A percentile compares a stretch with the other conserved stretches of the same genome.
Evolutionary conservation across 2,329 filamentous ascomycete species (phyloP).

Genomic region (Trichoderma sp.): DNA sequence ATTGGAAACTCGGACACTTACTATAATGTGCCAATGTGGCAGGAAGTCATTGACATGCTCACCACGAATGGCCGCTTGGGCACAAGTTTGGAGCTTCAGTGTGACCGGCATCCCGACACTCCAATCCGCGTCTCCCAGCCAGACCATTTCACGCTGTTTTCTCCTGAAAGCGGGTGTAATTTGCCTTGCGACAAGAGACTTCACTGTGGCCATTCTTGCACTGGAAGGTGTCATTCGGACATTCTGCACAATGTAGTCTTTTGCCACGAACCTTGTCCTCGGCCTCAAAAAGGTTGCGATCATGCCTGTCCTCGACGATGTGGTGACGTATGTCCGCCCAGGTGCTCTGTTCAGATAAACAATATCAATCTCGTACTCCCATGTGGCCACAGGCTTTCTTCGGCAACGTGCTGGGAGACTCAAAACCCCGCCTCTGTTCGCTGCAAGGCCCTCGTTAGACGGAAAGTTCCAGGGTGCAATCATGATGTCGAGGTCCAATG

Average conservation of each 20-base stretch:
- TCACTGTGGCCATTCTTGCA: conserved; percentile 49
- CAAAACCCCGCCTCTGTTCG: conserved; percentile 46
- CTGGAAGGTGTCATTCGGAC: conserved; percentile 47
- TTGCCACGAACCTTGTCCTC: conserved; percentile 46
- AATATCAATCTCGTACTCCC: conserved; percentile 33
- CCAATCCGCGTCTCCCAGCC: conserved; percentile 50
- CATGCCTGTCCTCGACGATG: conserved; percentile 46
- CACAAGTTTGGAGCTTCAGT: conserved; percentile 51
- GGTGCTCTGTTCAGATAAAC: conserved; percentile 37
- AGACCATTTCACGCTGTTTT: conserved; percentile 54
- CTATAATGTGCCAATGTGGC: conserved; percentile 61
- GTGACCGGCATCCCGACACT: conserved; percentile 57
- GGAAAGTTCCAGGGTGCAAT: conserved; percentile 51
- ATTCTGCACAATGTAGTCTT: conserved; percentile 45
- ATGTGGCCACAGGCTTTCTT: conserved; percentile 42
- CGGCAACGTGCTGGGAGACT: conserved; percentile 38
- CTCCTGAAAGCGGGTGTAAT: conserved; percentile 63
- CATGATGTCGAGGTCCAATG: conserved; percentile 55
- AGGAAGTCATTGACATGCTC: conserved; percentile 54
- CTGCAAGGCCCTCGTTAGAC: conserved; percentile 49
- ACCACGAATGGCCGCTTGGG: conserved; percentile 47
- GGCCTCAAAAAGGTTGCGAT: conserved; percentile 41
- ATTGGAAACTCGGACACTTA: conserved; percentile 65
- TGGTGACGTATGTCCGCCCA: conserved; percentile 41
- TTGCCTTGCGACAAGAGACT: conserved; percentile 49